Conservation (phyloP, 257 asterid species). For the Primulina huaijiensis region DNA sequence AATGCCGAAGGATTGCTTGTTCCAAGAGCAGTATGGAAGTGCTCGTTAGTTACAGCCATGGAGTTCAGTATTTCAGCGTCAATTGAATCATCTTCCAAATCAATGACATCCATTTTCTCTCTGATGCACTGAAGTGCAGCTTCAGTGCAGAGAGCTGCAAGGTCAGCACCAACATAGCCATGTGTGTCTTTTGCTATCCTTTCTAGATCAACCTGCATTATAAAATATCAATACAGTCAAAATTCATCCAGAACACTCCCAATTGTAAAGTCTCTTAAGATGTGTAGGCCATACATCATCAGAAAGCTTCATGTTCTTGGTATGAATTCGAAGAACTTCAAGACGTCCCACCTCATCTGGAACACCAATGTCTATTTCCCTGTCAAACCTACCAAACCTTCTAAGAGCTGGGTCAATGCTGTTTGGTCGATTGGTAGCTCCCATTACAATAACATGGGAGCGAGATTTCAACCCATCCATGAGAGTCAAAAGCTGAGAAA, state of each 20-base stretch:
- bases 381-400: slow-evolving; percentile 60
- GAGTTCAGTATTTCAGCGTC: slow-evolving; percentile 58
- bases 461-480: slow-evolving; percentile 65
- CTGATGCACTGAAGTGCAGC: slow-evolving; percentile 60
- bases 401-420: slow-evolving; percentile 58
- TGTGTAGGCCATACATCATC: slow-evolving; percentile 37
- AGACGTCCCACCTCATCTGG: slow-evolving; percentile 60
- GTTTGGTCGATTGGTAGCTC: slow-evolving; percentile 52
- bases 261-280: slow-evolving; percentile 19
- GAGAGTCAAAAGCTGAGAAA: slow-evolving; percentile 58
- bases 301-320: slow-evolving; percentile 51
- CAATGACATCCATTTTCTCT: slow-evolving; percentile 62
- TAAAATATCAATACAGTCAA: neutral
- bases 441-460: slow-evolving; percentile 56
- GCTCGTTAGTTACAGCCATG: slow-evolving; percentile 60
- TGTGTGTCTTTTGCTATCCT: slow-evolving; percentile 47
- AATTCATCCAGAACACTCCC: slow-evolving; percentile 1
- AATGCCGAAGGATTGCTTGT: slow-evolving; percentile 63
- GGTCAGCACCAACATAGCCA: slow-evolving; percentile 59
- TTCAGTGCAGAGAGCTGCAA: slow-evolving; percentile 64
- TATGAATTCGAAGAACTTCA: slow-evolving; percentile 52
- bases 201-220: slow-evolving; percentile 53
- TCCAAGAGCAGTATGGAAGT: slow-evolving; percentile 65
- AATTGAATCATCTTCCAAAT: slow-evolving; percentile 51
- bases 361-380: slow-evolving; percentile 57